Evolutionary conservation across 2,329 filamentous ascomycete species (phyloP), one percentile per base, ranked within the genome.

Genomic region (Exophiala xenobiotica): DNA sequence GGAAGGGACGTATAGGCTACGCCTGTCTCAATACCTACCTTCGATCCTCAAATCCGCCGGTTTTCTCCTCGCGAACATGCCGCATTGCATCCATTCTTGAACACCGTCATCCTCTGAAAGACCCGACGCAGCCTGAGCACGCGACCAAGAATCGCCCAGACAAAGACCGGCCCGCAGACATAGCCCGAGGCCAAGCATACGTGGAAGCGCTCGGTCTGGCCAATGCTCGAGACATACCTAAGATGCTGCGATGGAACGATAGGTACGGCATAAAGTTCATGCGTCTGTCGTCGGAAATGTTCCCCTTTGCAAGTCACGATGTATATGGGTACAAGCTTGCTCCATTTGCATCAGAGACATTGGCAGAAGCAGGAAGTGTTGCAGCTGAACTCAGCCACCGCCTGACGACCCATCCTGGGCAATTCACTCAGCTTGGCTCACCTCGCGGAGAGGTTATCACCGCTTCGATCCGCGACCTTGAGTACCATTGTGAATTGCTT

Each of bases 11-110:
- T 22, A 67, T 96, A 55, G 91, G 91, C 51, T 96, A 95, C 78
- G 90, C 92, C 8, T 96, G 91, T 65, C 74, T 97, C 12, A 95
- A 95, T 66, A 97, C 92, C 0, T 96, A 96, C 67, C 77, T 97
- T 1, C 86, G 92, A 38, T 79, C 81, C 46, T 83, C 88, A 1
- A 92, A 84, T 56, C 88, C 90, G 6, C 85, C 92, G 0, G 83
- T 97, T 1, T 97, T 96, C 69, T 88, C 85, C 59, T 96, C 92
- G 0, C 82, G 92, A 49, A 96, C 92, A 0, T 96, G 91, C 65
- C 87, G 91, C 23, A 92, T 97, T 56, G 79, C 88, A 1, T 95
- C 90, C 1, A 96, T 97, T 37, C 67, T 96, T 8, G 90, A 96
- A 51, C 89, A 96, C 63, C 83, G 90, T 6, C 83, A 96, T 68